Evolutionary conservation across 2,329 filamentous ascomycete species (phyloP), one percentile per base, ranked within the genome.

Genomic region (Endoconidiophora laricicola): DNA sequence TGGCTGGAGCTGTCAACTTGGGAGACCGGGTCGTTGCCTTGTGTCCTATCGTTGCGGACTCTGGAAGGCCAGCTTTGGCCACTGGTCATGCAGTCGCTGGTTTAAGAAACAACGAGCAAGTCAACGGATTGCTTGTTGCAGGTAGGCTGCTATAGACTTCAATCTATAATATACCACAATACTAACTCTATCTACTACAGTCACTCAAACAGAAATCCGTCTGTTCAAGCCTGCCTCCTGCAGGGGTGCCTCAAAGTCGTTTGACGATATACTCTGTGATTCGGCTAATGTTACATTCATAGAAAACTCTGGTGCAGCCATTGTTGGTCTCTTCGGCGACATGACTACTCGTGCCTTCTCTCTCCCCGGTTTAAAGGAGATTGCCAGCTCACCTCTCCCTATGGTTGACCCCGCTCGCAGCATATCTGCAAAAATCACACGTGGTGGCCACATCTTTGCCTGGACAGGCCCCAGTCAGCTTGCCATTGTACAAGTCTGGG

Each of bases 191-290:
- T 16, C 33, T 2, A 2, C 16, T 3, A 57, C 57, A 90, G 63
- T 74, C 1, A 76, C 74, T 1, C 69, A 74, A 62, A 85, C 81
- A 1, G 86, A 87, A 57, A 81, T 80, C n/a, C 79, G 88, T 50
- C 79, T 98, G 45, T 94, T 95, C 70, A 85, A 81, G 56, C 90
- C 91, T 0, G 80, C 86, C 2, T 77, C 76, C 1, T 73, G 80
- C 18, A 96, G 94, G 65, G 91, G 90, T n/a, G 88, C 90, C 0
- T 85, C 87, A 50, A 94, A 91, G 58, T 79, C 80, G 1, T 96
- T 91, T 65, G 87, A 94, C 58, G 79, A 85, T 56, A 77, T 69
- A 53, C 68, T 94, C 39, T 96, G 90, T 61, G 82, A 94, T 58
- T 74, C 84, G 1, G 90, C 91, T 2, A 71, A 74, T 2, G 77